A percentile compares a stretch with the other conserved stretches of the same genome.
These are phyloP conservation scores for Candida tammaniensis DNA, from an alignment of 805 yeast genomes.

Conservation along the genomic window DNA sequence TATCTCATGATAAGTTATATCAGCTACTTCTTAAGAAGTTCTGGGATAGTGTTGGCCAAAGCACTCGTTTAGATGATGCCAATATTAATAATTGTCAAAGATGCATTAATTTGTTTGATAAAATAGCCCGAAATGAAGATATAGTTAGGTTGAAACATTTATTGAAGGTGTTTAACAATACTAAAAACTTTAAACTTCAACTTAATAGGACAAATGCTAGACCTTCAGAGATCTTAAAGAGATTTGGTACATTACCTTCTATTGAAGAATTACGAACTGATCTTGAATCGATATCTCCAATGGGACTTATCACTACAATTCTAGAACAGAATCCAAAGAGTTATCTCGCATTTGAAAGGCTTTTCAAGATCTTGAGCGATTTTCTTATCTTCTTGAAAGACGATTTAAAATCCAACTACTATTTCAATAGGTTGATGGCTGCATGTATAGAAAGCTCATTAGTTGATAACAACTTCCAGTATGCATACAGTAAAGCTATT, in stretches of 20 bases:
- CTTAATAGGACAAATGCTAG: slow-evolving; percentile 32
- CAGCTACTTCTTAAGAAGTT: slow-evolving; percentile 23
- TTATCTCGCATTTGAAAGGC: slow-evolving; percentile 42
- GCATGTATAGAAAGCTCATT: slow-evolving; percentile 68
- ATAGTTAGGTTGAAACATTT: slow-evolving; percentile 26
- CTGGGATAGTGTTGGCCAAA: slow-evolving; percentile 31
- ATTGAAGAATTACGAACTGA: slow-evolving; percentile 11
- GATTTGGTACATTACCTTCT: slow-evolving; percentile 16
- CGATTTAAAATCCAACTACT: slow-evolving; percentile 10
- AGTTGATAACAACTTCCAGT: slow-evolving; percentile 57
- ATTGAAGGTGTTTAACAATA: slow-evolving; percentile 30
- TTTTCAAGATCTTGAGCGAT: slow-evolving; percentile 40
- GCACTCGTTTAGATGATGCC: slow-evolving; percentile 32
- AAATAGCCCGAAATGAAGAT: slow-evolving; percentile 8
- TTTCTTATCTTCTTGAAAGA: slow-evolving; percentile 39
- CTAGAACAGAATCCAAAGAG: slow-evolving; percentile 55
- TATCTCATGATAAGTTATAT: slow-evolving; percentile 13
- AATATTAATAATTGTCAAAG: slow-evolving; percentile 22
- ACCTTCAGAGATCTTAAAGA: slow-evolving; percentile 35
- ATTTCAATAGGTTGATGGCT: slow-evolving; percentile 33
- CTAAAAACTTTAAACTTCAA: slow-evolving; percentile 35
- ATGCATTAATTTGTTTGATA: slow-evolving; percentile 27
- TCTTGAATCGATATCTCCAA: slow-evolving; percentile 21
- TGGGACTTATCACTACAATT: slow-evolving; percentile 37
- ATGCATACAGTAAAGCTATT: slow-evolving; percentile 48